Evolutionary conservation across 1,284 basidiomycete species (phyloP).

Genomic region (Inonotus obliquus): DNA sequence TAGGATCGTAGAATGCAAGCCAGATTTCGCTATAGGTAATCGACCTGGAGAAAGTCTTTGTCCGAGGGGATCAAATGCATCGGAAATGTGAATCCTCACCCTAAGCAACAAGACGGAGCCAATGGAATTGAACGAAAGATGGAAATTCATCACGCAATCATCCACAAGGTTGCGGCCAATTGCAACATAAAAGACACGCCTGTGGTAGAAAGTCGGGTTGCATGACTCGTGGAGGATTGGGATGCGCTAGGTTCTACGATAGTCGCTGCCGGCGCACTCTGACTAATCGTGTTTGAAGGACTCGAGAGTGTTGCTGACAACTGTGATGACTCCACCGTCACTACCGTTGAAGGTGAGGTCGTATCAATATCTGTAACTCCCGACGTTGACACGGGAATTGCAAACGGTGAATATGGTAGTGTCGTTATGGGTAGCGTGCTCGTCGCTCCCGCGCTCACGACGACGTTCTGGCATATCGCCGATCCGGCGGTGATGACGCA

Average conservation of each 20-base stretch:
- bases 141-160: background rate
- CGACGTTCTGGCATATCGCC: conserved; percentile 11
- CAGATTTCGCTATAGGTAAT: no score
- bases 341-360: background rate
- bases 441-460: background rate
- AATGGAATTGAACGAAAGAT: background rate
- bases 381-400: background rate
- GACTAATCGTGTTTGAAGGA: background rate
- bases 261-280: background rate
- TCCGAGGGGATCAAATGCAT: no score
- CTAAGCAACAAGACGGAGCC: background rate
- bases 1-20: no score
- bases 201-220: background rate
- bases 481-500: conserved; percentile 7
- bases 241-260: background rate
- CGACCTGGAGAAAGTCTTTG: no score
- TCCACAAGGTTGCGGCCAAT: background rate
- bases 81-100: background rate
- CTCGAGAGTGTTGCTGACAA: background rate
- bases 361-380: background rate
- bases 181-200: background rate
- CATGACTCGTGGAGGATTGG: background rate
- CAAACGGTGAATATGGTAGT: conserved; percentile 6
- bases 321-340: background rate
- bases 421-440: background rate